These are phyloP conservation scores for Penicillium lagena DNA, from an alignment of 495 filamentous ascomycete genomes.

Conservation along the genomic window DNA sequence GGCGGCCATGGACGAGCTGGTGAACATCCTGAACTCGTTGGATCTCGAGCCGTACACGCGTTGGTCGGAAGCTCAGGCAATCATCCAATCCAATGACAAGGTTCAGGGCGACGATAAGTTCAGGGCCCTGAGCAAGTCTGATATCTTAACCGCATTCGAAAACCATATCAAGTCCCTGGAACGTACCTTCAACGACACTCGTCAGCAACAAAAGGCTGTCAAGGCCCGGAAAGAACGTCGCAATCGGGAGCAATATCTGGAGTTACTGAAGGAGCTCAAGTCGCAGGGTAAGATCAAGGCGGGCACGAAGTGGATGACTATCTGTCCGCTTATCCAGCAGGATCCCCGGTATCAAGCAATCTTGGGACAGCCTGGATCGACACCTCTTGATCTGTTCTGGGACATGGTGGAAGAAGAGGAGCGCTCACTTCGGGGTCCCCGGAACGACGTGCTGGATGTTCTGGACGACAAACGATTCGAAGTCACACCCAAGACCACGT, in stretches of 20 bases:
- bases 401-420: constrained; percentile 95
- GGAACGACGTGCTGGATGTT: constrained; percentile 84
- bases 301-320: constrained; percentile 80
- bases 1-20: constrained; percentile 80
- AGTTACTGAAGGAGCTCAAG: constrained; percentile 67
- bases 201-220: constrained; percentile 76
- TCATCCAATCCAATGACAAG: constrained; percentile 70
- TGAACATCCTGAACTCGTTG: constrained; percentile 72
- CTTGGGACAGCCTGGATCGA: constrained; percentile 81
- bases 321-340: constrained; percentile 69
- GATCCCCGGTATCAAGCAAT: constrained; percentile 82
- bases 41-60: constrained; percentile 89
- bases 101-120: constrained; percentile 87
- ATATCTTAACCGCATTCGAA: constrained; percentile 89
- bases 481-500: constrained; percentile 75
- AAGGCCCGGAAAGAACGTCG: constrained; percentile 78
- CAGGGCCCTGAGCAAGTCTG: constrained; percentile 76
- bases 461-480: constrained; percentile 91
- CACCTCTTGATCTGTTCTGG: constrained; percentile 94
- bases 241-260: constrained; percentile 71
- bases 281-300: constrained; percentile 81
- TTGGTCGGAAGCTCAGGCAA: constrained; percentile 84
- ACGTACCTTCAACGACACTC: constrained; percentile 79
- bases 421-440: constrained; percentile 65
- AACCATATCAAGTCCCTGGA: constrained; percentile 90